phyloP scores from a whole-genome alignment of 2,329 filamentous ascomycete genomes.

The Huntiella decipiens region DNA sequence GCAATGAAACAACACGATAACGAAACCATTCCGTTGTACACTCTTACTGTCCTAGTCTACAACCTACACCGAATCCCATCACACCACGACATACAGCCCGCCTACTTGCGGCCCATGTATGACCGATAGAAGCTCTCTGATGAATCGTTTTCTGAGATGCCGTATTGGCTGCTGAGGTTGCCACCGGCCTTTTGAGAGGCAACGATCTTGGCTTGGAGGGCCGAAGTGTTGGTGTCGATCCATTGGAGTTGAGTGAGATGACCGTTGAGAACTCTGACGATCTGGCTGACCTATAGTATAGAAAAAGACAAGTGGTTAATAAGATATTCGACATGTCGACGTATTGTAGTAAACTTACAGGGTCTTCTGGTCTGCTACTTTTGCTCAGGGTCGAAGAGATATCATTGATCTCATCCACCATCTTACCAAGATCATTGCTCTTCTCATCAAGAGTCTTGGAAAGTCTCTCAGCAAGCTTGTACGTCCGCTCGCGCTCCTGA shows the following conservation, averaged over 20 bases:
- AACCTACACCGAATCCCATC: neutral
- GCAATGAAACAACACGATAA: neutral
- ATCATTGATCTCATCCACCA: slow-evolving; percentile 96
- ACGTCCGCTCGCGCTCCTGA: slow-evolving; percentile 87
- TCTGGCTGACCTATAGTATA: slow-evolving; percentile 57
- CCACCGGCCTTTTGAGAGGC: slow-evolving; percentile 65
- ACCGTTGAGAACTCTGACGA: slow-evolving; percentile 84
- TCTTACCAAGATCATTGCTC: slow-evolving; percentile 77
- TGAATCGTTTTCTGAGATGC: slow-evolving; percentile 46
- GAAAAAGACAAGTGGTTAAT: neutral
- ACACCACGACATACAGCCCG: neutral
- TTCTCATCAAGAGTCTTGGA: slow-evolving; percentile 83
- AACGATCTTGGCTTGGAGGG: slow-evolving; percentile 64
- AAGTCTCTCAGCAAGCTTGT: slow-evolving; percentile 86
- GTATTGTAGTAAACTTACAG: slow-evolving; percentile 36
- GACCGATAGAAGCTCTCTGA: slow-evolving; percentile 84
- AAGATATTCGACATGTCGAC: slow-evolving; percentile 1
- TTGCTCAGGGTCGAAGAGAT: slow-evolving; percentile 81
- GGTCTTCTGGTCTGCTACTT: slow-evolving; percentile 71
- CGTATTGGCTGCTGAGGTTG: slow-evolving; percentile 36
- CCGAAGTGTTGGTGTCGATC: slow-evolving; percentile 72
- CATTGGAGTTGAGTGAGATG: slow-evolving; percentile 83
- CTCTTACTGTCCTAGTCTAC: neutral
- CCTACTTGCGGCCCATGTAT: slow-evolving; percentile 54
- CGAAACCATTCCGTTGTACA: neutral